Percentiles rank a stretch among this genome's conserved stretches.
Conservation (phyloP, 2,329 filamentous ascomycete genomes). For the Pseudopyricularia cyperi region DNA sequence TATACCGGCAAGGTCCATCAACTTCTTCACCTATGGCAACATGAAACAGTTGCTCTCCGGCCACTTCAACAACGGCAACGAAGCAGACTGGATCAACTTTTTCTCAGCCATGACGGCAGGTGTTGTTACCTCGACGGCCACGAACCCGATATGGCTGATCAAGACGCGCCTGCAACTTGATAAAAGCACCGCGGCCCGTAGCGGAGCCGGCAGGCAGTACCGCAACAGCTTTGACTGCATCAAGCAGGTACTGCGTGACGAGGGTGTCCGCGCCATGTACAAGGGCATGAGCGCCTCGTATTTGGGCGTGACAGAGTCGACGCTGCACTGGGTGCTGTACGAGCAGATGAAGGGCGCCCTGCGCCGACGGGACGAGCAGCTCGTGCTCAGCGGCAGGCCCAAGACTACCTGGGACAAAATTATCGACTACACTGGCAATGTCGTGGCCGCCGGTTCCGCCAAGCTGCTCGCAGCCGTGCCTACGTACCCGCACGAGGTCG, state of each 20-base stretch:
- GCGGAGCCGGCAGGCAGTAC: slow-evolving; percentile 52
- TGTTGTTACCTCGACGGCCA: slow-evolving; percentile 76
- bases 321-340: slow-evolving; percentile 87
- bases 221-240: slow-evolving; percentile 82
- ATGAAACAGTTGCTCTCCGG: slow-evolving; percentile 72
- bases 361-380: slow-evolving; percentile 46
- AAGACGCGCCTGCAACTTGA: slow-evolving; percentile 90
- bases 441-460: slow-evolving; percentile 66
- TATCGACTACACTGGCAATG: slow-evolving; percentile 66
- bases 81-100: slow-evolving; percentile 67
- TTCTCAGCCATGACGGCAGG: slow-evolving; percentile 65
- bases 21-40: slow-evolving; percentile 89
- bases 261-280: slow-evolving; percentile 74
- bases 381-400: slow-evolving; percentile 43
- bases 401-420: slow-evolving; percentile 61
- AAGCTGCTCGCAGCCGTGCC: slow-evolving; percentile 76
- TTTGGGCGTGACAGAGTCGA: slow-evolving; percentile 79
- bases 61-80: slow-evolving; percentile 54
- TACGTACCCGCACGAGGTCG: slow-evolving; percentile 88
- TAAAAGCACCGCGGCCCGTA: slow-evolving; percentile 59
- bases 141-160: slow-evolving; percentile 93
- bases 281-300: slow-evolving; percentile 87
- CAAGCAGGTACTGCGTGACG: slow-evolving; percentile 64
- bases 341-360: slow-evolving; percentile 80
- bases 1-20: slow-evolving; percentile 79